A percentile compares a stretch with the other conserved stretches of the same genome.
Evolutionary conservation across 192 early-diverging fungal genomes (phyloP).

Genomic region (Linnemannia zychae): DNA sequence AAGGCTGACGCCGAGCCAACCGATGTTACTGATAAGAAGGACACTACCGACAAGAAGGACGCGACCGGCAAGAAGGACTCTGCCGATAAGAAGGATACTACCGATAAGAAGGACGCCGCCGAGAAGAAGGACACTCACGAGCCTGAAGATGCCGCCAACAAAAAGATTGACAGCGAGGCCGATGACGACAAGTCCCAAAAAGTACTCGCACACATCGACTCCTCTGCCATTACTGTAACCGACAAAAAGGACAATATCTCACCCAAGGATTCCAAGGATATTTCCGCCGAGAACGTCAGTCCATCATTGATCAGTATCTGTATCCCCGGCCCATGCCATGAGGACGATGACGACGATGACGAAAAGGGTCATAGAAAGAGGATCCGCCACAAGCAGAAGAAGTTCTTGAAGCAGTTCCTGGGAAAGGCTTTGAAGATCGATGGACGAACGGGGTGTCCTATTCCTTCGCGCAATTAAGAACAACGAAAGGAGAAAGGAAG

Average conservation of each 20-base stretch:
- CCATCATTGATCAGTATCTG: slow-evolving; percentile 28
- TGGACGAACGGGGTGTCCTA: slow-evolving; percentile 18
- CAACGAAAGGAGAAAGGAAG: background rate
- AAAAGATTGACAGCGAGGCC: too few relatives aligned
- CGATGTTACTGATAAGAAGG: too few relatives aligned
- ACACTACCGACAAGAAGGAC: too few relatives aligned
- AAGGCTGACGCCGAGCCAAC: background rate
- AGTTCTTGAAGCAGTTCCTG: slow-evolving; percentile 26
- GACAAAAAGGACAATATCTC: background rate
- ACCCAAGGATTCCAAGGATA: too few relatives aligned
- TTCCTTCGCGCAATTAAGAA: background rate
- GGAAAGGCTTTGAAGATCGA: slow-evolving; percentile 32
- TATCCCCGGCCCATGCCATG: background rate
- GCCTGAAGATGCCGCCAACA: too few relatives aligned
- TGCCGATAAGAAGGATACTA: too few relatives aligned
- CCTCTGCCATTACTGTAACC: background rate
- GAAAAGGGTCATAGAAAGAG: background rate
- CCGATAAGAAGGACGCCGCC: too few relatives aligned
- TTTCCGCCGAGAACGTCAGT: too few relatives aligned
- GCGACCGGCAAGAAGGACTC: too few relatives aligned
- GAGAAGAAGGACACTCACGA: background rate
- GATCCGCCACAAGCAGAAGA: slow-evolving; percentile 15
- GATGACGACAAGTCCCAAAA: background rate
- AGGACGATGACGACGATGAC: background rate
- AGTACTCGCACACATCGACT: background rate